These are phyloP conservation scores for Fusarium pseudocircinatum DNA, from an alignment of 2,329 filamentous ascomycete species.

Conservation along the genomic window DNA sequence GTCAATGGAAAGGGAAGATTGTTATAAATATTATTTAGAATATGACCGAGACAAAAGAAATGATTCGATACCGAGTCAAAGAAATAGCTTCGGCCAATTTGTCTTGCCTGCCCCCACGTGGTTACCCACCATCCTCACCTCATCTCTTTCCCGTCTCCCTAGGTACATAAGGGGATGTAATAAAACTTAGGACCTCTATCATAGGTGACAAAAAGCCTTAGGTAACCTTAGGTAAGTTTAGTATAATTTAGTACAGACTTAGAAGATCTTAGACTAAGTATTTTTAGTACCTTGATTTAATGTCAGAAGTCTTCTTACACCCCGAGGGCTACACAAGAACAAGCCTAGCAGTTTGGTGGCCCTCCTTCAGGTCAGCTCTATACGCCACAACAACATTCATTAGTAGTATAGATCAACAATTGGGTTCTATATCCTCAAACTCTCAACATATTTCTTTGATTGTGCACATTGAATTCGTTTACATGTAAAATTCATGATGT, in stretches of 20 bases:
- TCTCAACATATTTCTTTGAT: background rate
- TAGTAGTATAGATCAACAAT: background rate
- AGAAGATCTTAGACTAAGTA: too few species aligned
- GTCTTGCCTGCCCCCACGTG: constrained; percentile 28
- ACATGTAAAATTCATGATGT: accelerated
- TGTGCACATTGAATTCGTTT: accelerated
- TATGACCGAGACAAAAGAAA: constrained; percentile 43
- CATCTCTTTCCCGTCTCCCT: too few species aligned
- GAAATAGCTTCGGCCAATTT: constrained; percentile 14
- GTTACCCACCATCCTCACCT: constrained; percentile 27
- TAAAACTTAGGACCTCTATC: too few species aligned
- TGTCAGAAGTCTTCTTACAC: too few species aligned
- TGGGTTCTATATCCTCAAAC: accelerated
- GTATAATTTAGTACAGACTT: too few species aligned
- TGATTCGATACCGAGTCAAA: constrained; percentile 20
- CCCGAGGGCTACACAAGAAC: too few species aligned
- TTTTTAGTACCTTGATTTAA: too few species aligned
- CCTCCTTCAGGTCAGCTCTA: constrained; percentile 11
- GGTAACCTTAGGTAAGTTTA: too few species aligned
- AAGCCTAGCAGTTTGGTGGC: constrained; percentile 5
- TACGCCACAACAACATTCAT: constrained; percentile 16
- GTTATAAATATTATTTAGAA: background rate
- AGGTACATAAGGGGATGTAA: too few species aligned
- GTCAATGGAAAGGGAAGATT: background rate
- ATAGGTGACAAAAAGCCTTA: too few species aligned